A percentile compares a stretch with the other conserved stretches of the same genome.
These are phyloP conservation scores for Populus simonii DNA, from an alignment of 345 rosid species.

Conservation along the genomic window DNA sequence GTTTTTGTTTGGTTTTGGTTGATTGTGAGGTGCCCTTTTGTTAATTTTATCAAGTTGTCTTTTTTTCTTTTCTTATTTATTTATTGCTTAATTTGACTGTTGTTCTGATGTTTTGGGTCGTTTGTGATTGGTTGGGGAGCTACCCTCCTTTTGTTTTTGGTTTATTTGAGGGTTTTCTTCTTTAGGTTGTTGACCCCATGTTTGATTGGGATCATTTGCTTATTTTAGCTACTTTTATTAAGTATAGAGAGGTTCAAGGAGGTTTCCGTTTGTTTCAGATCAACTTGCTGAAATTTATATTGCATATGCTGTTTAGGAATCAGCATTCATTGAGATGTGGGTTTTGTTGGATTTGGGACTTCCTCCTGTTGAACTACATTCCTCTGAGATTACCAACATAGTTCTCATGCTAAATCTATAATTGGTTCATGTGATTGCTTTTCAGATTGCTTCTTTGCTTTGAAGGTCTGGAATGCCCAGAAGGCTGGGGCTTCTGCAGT, in stretches of 20 bases:
- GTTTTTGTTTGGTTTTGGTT: constrained; percentile 3
- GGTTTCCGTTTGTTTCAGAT: not conserved
- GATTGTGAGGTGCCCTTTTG: not conserved
- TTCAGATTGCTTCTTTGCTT: constrained; percentile 91
- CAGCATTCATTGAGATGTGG: not conserved
- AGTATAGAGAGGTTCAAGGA: not conserved
- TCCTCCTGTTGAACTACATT: not conserved
- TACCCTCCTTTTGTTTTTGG: not conserved
- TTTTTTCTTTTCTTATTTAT: no score
- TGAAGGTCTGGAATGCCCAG: constrained; percentile 97
- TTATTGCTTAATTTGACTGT: not conserved
- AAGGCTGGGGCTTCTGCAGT: constrained; percentile 96
- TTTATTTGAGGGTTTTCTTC: not conserved
- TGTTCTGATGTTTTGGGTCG: not conserved
- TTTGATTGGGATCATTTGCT: not conserved
- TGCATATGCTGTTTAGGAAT: not conserved
- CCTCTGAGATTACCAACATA: not conserved
- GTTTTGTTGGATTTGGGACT: not conserved
- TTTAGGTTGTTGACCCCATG: not conserved
- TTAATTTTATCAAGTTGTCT: not conserved
- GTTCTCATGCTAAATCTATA: not conserved
- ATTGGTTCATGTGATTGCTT: constrained; percentile 9
- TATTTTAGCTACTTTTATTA: not conserved
- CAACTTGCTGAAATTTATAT: not conserved
- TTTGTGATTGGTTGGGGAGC: constrained; percentile 4